phyloP scores from a whole-genome alignment of 306 rosid species.

The Vigna radiata region DNA sequence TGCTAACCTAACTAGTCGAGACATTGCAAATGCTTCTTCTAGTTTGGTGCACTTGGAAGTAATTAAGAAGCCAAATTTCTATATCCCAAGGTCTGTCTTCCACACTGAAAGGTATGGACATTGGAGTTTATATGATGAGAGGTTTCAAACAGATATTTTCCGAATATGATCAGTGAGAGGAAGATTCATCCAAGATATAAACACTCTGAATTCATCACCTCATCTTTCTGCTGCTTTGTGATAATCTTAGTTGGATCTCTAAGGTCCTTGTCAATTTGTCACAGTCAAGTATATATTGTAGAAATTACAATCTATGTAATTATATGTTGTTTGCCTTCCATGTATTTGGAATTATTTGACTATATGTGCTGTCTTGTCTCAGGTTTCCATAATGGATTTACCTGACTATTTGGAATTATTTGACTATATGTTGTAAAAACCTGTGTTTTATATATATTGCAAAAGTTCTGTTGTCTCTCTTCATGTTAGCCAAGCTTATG shows the following conservation, averaged over 20 bases:
- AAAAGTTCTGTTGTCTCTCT: too few relatives aligned
- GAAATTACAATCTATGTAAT: conserved; percentile 41
- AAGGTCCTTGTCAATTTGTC: conserved; percentile 5
- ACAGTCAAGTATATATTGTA: conserved; percentile 30
- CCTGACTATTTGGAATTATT: too few relatives aligned
- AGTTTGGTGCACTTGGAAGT: conserved; percentile 45
- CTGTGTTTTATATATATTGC: too few relatives aligned
- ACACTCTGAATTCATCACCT: conserved; percentile 14
- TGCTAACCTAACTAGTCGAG: conserved; percentile 73
- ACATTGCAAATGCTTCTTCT: conserved; percentile 64
- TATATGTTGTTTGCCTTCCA: conserved; percentile 26
- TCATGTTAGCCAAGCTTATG: too few relatives aligned
- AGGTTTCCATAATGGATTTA: conserved; percentile 11
- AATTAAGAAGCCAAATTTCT: conserved; percentile 54
- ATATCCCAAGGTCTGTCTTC: conserved; percentile 51
- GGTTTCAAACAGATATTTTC: conserved; percentile 90
- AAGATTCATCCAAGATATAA: conserved; percentile 25
- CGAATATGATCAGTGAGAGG: conserved; percentile 54
- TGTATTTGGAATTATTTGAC: conserved; percentile 29
- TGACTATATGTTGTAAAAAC: too few relatives aligned
- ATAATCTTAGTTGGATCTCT: conserved; percentile 30
- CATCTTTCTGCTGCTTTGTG: conserved; percentile 33
- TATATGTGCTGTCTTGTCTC: conserved; percentile 1
- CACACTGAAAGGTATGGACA: conserved; percentile 68
- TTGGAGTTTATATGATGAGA: conserved; percentile 87